Conservation (phyloP, 2,329 filamentous ascomycete species). For the Pezicula neosporulosa region DNA sequence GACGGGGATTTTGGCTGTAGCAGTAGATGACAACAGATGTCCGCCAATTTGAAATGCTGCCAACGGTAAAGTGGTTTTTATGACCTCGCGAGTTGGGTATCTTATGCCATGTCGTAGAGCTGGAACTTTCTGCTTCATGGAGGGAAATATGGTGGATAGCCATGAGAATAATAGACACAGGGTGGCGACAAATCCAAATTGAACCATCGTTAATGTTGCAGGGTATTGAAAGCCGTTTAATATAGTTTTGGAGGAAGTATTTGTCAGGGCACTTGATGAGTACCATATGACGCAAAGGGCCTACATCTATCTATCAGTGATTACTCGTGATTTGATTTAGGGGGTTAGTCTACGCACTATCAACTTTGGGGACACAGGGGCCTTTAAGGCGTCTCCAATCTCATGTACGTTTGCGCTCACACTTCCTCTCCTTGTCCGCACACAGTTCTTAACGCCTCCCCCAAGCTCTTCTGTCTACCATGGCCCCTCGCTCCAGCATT, state of each 20-base stretch:
- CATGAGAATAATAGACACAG: slow-evolving; percentile 81
- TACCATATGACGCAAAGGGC: slow-evolving; percentile 89
- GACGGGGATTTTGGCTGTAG: slow-evolving; percentile 91
- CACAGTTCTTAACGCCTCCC: slow-evolving; percentile 83
- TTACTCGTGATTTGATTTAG: not conserved
- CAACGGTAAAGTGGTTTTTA: slow-evolving; percentile 84
- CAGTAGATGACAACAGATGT: slow-evolving; percentile 89
- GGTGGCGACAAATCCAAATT: slow-evolving; percentile 88
- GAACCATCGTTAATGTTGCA: slow-evolving; percentile 84
- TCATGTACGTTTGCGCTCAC: slow-evolving; percentile 92
- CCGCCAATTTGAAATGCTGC: slow-evolving; percentile 91
- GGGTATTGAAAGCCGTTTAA: slow-evolving; percentile 88
- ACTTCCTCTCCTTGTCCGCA: slow-evolving; percentile 76
- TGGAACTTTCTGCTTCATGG: slow-evolving; percentile 67
- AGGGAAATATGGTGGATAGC: slow-evolving; percentile 69
- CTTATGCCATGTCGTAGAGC: slow-evolving; percentile 83
- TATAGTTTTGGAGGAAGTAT: slow-evolving; percentile 97
- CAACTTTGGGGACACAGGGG: slow-evolving; percentile 83
- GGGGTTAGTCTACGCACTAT: slow-evolving; percentile 58
- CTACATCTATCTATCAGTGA: slow-evolving; percentile 45
- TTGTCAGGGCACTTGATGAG: slow-evolving; percentile 89
- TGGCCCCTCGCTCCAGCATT: slow-evolving; percentile 43
- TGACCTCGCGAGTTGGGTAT: slow-evolving; percentile 74
- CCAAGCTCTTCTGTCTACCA: slow-evolving; percentile 78
- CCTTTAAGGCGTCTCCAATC: slow-evolving; percentile 84